Base-by-base conservation (phyloP, 192 early-diverging fungal genomes). In the Funneliformis mosseae region DNA sequence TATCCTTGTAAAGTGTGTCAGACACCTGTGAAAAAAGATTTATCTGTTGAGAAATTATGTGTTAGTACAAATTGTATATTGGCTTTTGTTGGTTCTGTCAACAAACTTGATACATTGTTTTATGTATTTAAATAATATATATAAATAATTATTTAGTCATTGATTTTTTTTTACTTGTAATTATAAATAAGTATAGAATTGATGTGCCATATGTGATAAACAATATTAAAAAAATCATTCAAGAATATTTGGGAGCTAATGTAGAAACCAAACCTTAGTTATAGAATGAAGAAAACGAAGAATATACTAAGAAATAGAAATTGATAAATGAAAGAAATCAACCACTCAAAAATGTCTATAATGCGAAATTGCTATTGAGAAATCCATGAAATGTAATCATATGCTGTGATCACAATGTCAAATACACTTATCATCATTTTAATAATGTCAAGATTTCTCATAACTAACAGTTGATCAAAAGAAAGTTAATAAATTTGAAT, bases 341-440 rank as follows among this genome's bases (percentile, higher is more conserved):
- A 82, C 78, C 48, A 74, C 83, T 12, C 66, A 83, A 48, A 33
- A 25, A 45, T 84, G 83, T 33, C 83, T 81, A 23, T 50, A 55
- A 11, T 84, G 83, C 42, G 77, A 76, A 27, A 75, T 64, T 5
- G 23, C 59, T 12, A 79, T 84, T 50, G 81, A 82, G 46, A 81
- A 83, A 45, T 73, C 81, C 5, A 78, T 76, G 64, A 81, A 81
- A 0, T 84, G 83, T 68, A 84, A 84, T 79, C 83, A 84, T 70
- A 84, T 84, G 83, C 28, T 33, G n/a, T 84, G 83, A 33, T 69
- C 77, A 25, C 72, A 74, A 43, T 84, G 83, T 38, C 23, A 80
- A 59, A 80, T 72, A 11, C 83, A 84, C 74, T 45, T 76, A 82
- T 79, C 27, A 42, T 14, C 82, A 83, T 69, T 83, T 80, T 27